A percentile compares a stretch with the other conserved stretches of the same genome.
Evolutionary conservation across 73 alveolate species (phyloP).

Genomic region (Tetrahymena elliotti): DNA sequence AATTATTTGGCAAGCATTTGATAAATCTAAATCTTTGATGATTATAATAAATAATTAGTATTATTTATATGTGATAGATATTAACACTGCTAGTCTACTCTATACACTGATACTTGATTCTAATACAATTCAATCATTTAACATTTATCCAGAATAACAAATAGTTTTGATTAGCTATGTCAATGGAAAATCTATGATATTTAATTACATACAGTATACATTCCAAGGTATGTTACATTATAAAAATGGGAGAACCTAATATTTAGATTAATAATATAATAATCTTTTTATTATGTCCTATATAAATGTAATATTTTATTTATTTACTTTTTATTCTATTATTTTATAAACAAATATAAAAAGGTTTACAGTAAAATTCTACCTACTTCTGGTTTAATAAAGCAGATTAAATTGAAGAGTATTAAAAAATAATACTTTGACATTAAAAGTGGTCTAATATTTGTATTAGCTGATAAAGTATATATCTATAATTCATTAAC

Average conservation of each 20-base stretch:
- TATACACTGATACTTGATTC: neutral
- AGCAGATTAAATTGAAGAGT: too few relatives aligned
- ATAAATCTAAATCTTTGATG: neutral
- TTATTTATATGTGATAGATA: too few relatives aligned
- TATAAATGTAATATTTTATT: neutral
- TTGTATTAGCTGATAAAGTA: neutral
- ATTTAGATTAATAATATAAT: neutral
- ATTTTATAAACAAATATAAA: too few relatives aligned
- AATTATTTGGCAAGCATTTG: neutral
- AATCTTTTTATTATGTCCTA: neutral
- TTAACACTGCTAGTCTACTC: neutral
- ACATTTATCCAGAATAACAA: neutral
- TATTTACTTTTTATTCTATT: too few relatives aligned
- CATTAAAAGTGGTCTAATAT: neutral
- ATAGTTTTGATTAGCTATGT: neutral
- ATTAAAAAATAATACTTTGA: neutral
- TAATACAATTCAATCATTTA: too few relatives aligned
- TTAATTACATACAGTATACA: neutral
- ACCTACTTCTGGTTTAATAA: neutral
- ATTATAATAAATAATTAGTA: too few relatives aligned
- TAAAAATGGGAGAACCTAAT: neutral
- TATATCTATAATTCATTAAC: neutral
- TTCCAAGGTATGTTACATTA: neutral
- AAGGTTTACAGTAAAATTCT: neutral
- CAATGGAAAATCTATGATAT: neutral